phyloP scores from a whole-genome alignment of 495 filamentous ascomycete genomes.

The Penicillium antarcticum region DNA sequence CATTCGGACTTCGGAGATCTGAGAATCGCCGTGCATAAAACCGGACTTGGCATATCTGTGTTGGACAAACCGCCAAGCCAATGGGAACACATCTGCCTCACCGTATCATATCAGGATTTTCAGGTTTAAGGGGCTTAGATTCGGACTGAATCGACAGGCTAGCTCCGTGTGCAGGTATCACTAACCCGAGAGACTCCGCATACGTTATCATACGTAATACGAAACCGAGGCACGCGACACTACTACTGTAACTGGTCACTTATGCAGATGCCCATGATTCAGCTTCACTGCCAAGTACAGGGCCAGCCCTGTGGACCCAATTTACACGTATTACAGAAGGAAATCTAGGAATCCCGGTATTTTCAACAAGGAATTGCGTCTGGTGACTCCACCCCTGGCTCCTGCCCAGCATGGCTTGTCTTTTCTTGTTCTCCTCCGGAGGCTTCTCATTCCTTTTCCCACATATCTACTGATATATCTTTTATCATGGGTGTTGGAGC shows the following conservation, averaged over 20 bases:
- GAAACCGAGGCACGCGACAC: neutral
- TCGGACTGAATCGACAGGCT: neutral
- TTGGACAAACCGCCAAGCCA: no score
- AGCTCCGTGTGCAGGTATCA: neutral
- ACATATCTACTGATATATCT: neutral
- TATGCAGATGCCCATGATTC: no score
- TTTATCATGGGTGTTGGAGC: slow-evolving; percentile 48
- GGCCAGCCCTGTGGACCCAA: no score
- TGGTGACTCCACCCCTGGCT: neutral
- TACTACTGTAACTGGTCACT: no score
- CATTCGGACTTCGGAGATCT: no score
- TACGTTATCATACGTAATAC: neutral
- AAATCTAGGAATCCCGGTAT: no score
- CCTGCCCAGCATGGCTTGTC: neutral
- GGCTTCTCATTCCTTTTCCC: neutral
- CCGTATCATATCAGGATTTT: no score
- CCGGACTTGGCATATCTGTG: no score
- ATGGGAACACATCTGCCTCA: no score
- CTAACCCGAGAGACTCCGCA: neutral
- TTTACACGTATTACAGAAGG: no score
- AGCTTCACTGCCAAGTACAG: no score
- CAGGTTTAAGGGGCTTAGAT: neutral
- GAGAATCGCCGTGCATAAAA: no score
- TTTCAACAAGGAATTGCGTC: neutral
- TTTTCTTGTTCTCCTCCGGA: neutral